These are phyloP conservation scores for Mycena galopus DNA, from an alignment of 768 basidiomycete genomes.

Conservation along the genomic window DNA sequence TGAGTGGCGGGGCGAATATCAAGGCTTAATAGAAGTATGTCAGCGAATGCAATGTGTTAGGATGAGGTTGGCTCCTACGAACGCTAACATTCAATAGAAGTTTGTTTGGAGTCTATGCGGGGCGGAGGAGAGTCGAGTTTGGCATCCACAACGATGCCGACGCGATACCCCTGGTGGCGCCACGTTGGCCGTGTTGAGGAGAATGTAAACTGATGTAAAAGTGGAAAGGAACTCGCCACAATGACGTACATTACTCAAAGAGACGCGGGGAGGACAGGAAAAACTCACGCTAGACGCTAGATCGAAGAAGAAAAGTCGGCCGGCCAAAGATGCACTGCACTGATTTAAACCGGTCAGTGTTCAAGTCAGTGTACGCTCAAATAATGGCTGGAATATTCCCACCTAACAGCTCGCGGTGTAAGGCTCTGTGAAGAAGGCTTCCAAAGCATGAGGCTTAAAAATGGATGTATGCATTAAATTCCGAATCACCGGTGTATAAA, in stretches of 20 bases:
- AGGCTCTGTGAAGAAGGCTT: too few species aligned
- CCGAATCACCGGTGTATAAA: background rate
- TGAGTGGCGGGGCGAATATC: background rate
- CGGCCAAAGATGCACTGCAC: background rate
- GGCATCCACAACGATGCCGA: background rate
- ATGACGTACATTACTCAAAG: background rate
- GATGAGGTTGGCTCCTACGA: background rate
- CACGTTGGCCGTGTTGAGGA: background rate
- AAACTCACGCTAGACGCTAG: background rate
- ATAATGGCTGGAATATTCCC: background rate
- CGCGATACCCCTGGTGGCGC: background rate
- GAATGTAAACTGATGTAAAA: too few species aligned
- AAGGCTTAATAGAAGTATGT: background rate
- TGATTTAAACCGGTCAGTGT: background rate
- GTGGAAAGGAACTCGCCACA: slow-evolving; percentile 1
- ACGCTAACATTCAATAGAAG: background rate
- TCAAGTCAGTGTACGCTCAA: background rate
- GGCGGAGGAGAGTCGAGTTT: background rate
- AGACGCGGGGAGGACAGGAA: background rate
- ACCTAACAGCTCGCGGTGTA: background rate
- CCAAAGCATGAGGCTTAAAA: background rate
- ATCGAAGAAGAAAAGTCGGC: background rate
- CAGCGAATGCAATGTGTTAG: background rate
- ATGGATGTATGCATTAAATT: background rate
- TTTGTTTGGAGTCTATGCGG: background rate